These are phyloP conservation scores for Suhomyces vadensis DNA, from an alignment of 805 yeast genomes.

Conservation along the genomic window DNA sequence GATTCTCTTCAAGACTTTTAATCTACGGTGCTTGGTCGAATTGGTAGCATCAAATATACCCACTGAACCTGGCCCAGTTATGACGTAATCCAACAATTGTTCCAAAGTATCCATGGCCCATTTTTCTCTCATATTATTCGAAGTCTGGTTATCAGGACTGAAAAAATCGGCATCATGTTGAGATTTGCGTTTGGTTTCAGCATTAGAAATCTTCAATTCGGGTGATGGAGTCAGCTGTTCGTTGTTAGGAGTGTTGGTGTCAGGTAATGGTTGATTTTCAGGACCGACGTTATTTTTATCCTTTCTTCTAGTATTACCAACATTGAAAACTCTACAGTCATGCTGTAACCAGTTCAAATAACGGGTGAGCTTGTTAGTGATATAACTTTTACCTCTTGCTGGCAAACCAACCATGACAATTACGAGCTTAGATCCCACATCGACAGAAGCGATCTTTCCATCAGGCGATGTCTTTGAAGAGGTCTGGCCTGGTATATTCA, in stretches of 20 bases:
- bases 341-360: constrained; percentile 94
- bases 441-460: constrained; percentile 61
- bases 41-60: constrained; percentile 91
- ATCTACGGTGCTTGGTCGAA: constrained; percentile 66
- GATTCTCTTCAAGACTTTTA: constrained; percentile 56
- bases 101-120: constrained; percentile 97
- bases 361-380: constrained; percentile 86
- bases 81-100: constrained; percentile 74
- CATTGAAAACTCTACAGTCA: constrained; percentile 87
- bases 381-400: constrained; percentile 91
- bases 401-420: constrained; percentile 97
- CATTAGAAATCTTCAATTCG: constrained; percentile 12
- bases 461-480: constrained; percentile 78
- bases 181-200: constrained; percentile 19
- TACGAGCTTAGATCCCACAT: constrained; percentile 80
- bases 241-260: constrained; percentile 37
- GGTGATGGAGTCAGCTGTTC: constrained; percentile 22
- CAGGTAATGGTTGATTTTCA: constrained; percentile 58
- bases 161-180: constrained; percentile 82
- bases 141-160: constrained; percentile 70
- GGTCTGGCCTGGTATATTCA: constrained; percentile 92
- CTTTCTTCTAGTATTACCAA: constrained; percentile 88
- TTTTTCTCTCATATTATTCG: constrained; percentile 71
- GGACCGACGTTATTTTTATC: constrained; percentile 69
- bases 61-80: constrained; percentile 82